phyloP scores from a whole-genome alignment of 768 basidiomycete genomes.

The Suillus sp. region DNA sequence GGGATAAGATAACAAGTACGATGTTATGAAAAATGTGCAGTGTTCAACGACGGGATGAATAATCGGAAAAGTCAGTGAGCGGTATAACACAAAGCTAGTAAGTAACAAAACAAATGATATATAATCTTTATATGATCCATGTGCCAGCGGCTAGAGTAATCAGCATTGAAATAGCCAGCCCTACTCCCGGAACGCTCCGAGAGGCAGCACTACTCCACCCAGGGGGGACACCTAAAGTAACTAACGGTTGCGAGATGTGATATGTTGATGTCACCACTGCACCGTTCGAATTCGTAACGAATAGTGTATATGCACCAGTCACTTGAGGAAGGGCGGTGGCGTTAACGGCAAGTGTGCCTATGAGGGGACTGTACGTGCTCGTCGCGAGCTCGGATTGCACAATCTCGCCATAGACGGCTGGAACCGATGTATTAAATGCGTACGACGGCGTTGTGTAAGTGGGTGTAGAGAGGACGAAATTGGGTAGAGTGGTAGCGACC shows the following conservation, averaged over 20 bases:
- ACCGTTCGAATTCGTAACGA: slow-evolving; percentile 59
- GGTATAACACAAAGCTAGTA: neutral
- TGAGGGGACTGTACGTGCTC: slow-evolving; percentile 66
- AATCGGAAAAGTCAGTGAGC: neutral
- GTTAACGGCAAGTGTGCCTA: slow-evolving; percentile 46
- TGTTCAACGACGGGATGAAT: neutral
- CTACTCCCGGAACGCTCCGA: slow-evolving; percentile 15
- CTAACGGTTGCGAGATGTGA: slow-evolving; percentile 44
- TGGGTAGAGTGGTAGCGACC: slow-evolving; percentile 69
- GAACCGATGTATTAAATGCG: slow-evolving; percentile 66
- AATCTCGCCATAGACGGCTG: slow-evolving; percentile 55
- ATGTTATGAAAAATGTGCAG: neutral
- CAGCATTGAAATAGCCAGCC: slow-evolving; percentile 19
- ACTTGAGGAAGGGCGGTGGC: slow-evolving; percentile 61
- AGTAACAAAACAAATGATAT: slow-evolving; percentile 1
- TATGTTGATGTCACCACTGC: slow-evolving; percentile 55
- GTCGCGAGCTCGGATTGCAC: slow-evolving; percentile 66
- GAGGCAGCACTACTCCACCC: slow-evolving; percentile 44
- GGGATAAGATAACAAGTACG: slow-evolving; percentile 4
- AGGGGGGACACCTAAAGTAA: slow-evolving; percentile 66
- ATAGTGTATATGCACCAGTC: slow-evolving; percentile 53
- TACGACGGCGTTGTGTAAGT: slow-evolving; percentile 64
- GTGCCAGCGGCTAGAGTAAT: slow-evolving; percentile 13
- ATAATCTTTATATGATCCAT: slow-evolving; percentile 22
- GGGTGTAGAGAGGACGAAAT: slow-evolving; percentile 67